A percentile compares a stretch with the other conserved stretches of the same genome.
phyloP scores from a whole-genome alignment of 495 filamentous ascomycete genomes.

The Halenospora varia region DNA sequence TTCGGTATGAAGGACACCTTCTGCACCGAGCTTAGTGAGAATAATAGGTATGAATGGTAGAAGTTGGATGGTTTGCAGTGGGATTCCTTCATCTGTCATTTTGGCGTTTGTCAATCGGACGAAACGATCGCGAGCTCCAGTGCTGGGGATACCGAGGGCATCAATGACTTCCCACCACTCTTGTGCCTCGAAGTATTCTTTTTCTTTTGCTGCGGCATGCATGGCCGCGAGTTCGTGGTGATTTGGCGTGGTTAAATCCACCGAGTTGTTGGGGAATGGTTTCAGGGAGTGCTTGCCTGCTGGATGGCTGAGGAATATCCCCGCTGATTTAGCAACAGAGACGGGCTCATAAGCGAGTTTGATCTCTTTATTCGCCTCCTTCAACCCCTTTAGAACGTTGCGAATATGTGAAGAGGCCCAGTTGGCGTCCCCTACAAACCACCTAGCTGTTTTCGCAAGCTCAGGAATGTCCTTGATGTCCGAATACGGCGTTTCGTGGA shows the following conservation, averaged over 20 bases:
- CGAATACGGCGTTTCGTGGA: constrained; percentile 40
- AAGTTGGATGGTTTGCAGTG: constrained; percentile 79
- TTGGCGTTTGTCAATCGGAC: constrained; percentile 51
- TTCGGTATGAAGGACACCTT: constrained; percentile 71
- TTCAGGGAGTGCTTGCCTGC: background rate
- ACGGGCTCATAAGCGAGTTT: constrained; percentile 90
- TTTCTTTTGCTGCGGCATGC: constrained; percentile 57
- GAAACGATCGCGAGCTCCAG: constrained; percentile 57
- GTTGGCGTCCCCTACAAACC: constrained; percentile 80
- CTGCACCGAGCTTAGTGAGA: constrained; percentile 74
- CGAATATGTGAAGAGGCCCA: constrained; percentile 61
- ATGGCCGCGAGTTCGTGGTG: constrained; percentile 73
- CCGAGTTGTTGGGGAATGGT: constrained; percentile 26
- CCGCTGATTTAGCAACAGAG: constrained; percentile 67
- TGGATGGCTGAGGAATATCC: constrained; percentile 54
- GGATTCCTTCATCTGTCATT: constrained; percentile 75
- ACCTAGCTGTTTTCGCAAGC: constrained; percentile 49
- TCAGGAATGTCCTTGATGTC: background rate
- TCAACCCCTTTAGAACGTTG: constrained; percentile 58
- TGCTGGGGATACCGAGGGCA: constrained; percentile 55
- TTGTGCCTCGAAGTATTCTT: constrained; percentile 59
- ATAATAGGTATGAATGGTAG: constrained; percentile 80
- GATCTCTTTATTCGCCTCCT: constrained; percentile 35
- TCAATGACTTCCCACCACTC: constrained; percentile 82
- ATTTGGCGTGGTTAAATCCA: constrained; percentile 81